Evolutionary conservation across 306 rosid genomes (phyloP), one percentile per base, ranked within the genome.

Genomic region (Herpetospermum pedunculosum): DNA sequence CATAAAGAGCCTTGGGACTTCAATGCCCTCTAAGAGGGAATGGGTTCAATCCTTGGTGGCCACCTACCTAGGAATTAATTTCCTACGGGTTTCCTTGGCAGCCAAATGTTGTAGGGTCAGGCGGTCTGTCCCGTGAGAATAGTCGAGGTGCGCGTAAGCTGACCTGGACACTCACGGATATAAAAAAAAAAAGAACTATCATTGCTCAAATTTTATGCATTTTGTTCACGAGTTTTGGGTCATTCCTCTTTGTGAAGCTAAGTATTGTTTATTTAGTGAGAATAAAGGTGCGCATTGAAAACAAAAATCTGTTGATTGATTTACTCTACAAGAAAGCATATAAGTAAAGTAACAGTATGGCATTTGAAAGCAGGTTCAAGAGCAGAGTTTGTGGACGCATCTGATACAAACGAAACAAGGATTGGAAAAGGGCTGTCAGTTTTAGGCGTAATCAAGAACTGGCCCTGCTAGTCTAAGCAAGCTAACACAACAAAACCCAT

Each of bases 341-440:
- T n/a, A 32, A 35, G 34, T 65, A 23, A 32, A 35, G 34, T 65
- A 23, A 38, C 34, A 1, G 32, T 65, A 10, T 23, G 19, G 2
- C 3, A 65, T 67, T 77, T 25, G 58, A 50, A 80, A 77, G 63
- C 88, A 95, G 99, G 96, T 73, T 18, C 92, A 92, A 83, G 96
- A 92, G 84, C 83, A 79, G 84, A 95, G 99, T 81, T 88, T 95
- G 74, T 83, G 82, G 75, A 87, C 99, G 3, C 96, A 95, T 80
- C 78, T 82, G 62, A 74, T 92, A 83, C 99, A 92, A 77, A 72
- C 70, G 76, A 87, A 87, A 84, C 89, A 87, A 87, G 83, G 80
- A 30, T 73, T 82, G 82, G 87, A 82, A 77, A 75, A 16, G 12
- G 35, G 32, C 72, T 40, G 35, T 23, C 34, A 40, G 70, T 37